Percentiles rank a stretch among this genome's conserved stretches.
Evolutionary conservation across 768 basidiomycete genomes (phyloP).

Genomic region (Chalciporus piperatus): DNA sequence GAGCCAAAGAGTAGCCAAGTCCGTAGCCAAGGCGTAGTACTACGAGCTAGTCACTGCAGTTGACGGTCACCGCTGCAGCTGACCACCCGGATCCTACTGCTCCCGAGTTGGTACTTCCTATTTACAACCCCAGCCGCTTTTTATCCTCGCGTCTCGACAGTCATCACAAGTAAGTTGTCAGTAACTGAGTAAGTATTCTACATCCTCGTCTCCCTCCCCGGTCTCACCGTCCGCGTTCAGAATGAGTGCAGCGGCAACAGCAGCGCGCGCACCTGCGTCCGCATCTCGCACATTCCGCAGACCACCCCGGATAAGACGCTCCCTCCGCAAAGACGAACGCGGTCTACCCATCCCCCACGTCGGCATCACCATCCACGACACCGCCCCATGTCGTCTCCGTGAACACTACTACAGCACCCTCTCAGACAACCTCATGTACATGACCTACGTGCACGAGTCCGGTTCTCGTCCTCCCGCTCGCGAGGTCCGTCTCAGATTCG

Average conservation of each 20-base stretch:
- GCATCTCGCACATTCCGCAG: slow-evolving; percentile 49
- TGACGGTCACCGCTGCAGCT: not conserved
- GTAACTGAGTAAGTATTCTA: slow-evolving; percentile 3
- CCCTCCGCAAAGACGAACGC: slow-evolving; percentile 47
- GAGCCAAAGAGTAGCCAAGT: not conserved
- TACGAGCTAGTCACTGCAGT: no score
- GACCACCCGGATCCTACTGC: no score
- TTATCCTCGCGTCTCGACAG: no score
- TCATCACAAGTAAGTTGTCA: no score
- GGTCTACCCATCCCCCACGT: slow-evolving; percentile 76
- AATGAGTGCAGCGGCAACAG: slow-evolving; percentile 14
- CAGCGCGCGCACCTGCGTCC: slow-evolving; percentile 20
- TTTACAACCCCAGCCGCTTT: slow-evolving; percentile 2
- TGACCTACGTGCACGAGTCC: slow-evolving; percentile 81
- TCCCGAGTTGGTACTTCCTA: not conserved
- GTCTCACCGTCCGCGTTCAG: not conserved
- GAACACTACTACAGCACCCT: slow-evolving; percentile 86
- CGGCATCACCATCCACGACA: slow-evolving; percentile 63
- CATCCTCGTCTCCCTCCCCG: not conserved
- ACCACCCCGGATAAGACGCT: slow-evolving; percentile 44
- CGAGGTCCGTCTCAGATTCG: slow-evolving; percentile 63
- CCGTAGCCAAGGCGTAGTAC: no score
- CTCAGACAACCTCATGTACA: slow-evolving; percentile 89
- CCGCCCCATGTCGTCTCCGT: slow-evolving; percentile 66
- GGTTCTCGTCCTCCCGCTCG: slow-evolving; percentile 51